Conservation (phyloP, 768 basidiomycete genomes). For the Boletus reticuloceps region DNA sequence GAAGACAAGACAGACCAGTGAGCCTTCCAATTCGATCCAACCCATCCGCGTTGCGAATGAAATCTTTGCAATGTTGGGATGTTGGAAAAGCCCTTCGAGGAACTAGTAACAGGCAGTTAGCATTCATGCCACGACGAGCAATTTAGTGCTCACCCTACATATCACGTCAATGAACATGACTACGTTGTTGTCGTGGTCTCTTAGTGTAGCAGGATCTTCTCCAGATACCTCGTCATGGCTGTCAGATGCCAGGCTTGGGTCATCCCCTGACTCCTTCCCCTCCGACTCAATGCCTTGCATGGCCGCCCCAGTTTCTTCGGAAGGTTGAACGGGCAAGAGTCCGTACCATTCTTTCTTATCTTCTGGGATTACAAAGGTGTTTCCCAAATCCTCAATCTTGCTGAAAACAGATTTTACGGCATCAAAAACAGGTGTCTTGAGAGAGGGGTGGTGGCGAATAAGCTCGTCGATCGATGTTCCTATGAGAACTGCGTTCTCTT, state of each 20-base stretch:
- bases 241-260: constrained; percentile 17
- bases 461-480: constrained; percentile 94
- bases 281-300: constrained; percentile 47
- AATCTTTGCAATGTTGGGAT: constrained; percentile 86
- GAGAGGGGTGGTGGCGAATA: constrained; percentile 88
- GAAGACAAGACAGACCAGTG: constrained; percentile 80
- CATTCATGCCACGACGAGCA: background rate
- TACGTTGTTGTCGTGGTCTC: constrained; percentile 70
- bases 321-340: constrained; percentile 36
- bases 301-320: constrained; percentile 34
- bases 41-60: constrained; percentile 71
- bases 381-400: constrained; percentile 74
- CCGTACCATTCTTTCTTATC: constrained; percentile 69
- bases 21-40: constrained; percentile 73
- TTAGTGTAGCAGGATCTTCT: constrained; percentile 38
- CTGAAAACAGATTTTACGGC: constrained; percentile 68
- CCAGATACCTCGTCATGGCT: constrained; percentile 12
- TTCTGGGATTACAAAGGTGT: constrained; percentile 50
- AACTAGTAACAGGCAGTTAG: constrained; percentile 49
- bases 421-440: constrained; percentile 79
- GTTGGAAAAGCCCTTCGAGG: constrained; percentile 92
- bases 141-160: constrained; percentile 56
- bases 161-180: constrained; percentile 79
- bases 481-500: constrained; percentile 87
- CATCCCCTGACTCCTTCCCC: constrained; percentile 17